These are phyloP conservation scores for Bipolaris oryzae DNA, from an alignment of 2,329 filamentous ascomycete genomes.

Conservation along the genomic window DNA sequence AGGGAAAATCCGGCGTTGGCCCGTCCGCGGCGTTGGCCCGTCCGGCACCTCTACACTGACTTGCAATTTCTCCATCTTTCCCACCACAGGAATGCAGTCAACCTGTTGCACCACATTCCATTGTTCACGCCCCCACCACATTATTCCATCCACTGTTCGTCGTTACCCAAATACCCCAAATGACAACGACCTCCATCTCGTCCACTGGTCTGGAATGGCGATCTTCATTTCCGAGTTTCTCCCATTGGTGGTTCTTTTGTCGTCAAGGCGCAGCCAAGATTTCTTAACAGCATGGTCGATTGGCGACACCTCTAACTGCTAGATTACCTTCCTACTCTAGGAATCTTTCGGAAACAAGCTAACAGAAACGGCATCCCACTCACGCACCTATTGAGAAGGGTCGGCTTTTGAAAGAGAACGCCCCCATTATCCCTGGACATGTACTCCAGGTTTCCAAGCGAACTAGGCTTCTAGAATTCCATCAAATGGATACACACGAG, in stretches of 20 bases:
- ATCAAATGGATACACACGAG: slow-evolving; percentile 10
- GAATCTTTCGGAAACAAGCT: not conserved
- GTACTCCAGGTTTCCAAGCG: slow-evolving; percentile 12
- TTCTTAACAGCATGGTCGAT: slow-evolving; percentile 20
- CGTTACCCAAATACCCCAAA: not conserved
- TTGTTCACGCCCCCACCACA: slow-evolving; percentile 47
- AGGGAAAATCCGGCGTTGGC: no score
- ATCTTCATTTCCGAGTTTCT: slow-evolving; percentile 13
- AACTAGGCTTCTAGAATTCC: slow-evolving; percentile 6
- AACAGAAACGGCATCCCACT: slow-evolving; percentile 9
- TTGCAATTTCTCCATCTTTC: not conserved
- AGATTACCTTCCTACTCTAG: slow-evolving; percentile 20
- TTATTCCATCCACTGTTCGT: slow-evolving; percentile 7
- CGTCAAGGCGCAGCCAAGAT: slow-evolving; percentile 22
- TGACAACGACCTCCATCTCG: not conserved
- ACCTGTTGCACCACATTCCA: no score
- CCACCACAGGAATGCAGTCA: slow-evolving; percentile 55
- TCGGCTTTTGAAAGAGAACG: slow-evolving; percentile 3
- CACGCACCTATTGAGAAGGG: slow-evolving; percentile 9
- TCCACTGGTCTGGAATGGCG: not conserved
- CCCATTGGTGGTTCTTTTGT: slow-evolving; percentile 34
- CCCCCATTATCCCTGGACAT: slow-evolving; percentile 1
- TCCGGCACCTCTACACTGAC: no score
- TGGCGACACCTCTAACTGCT: slow-evolving; percentile 18
- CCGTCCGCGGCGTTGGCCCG: no score